These are phyloP conservation scores for Claviceps maximensis DNA, from an alignment of 2,329 filamentous ascomycete species.

Conservation along the genomic window DNA sequence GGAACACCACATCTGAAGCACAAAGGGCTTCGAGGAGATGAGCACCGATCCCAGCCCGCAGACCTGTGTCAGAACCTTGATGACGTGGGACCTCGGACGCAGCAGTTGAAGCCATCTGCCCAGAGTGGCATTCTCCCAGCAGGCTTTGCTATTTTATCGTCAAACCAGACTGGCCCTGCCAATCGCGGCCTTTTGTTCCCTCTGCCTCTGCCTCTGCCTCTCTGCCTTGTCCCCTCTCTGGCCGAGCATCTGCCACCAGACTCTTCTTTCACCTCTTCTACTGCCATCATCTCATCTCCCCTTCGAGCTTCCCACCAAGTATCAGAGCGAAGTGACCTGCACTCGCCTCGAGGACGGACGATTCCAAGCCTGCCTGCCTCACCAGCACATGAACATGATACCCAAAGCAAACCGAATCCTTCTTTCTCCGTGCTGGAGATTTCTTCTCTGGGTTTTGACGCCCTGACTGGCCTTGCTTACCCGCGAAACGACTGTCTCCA, in stretches of 20 bases:
- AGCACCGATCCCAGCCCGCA: not conserved
- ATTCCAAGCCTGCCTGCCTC: not conserved
- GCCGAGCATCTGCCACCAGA: not conserved
- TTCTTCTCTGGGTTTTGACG: conserved; percentile 25
- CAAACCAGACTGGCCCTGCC: conserved; percentile 1
- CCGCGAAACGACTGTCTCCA: not conserved
- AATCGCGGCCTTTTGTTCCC: conserved; percentile 3
- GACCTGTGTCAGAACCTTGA: no score
- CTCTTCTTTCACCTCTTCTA: not conserved
- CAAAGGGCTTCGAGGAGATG: not conserved
- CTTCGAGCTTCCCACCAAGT: not conserved
- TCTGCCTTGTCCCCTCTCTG: not conserved
- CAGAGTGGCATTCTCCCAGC: not conserved
- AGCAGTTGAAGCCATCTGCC: not conserved
- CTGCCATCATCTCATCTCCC: not conserved
- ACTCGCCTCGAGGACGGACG: conserved; percentile 3
- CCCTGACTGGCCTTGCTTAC: conserved; percentile 19
- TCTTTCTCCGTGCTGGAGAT: conserved; percentile 28
- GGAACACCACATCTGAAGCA: not conserved
- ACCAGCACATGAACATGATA: conserved; percentile 25
- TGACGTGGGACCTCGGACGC: not conserved
- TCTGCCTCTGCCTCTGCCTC: not conserved
- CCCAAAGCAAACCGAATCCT: conserved; percentile 22
- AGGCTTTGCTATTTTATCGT: not conserved
- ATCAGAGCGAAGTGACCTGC: conserved; percentile 1